These are phyloP conservation scores for Leishmania guyanensis DNA, from an alignment of 208 protist species.

Conservation along the genomic window DNA sequence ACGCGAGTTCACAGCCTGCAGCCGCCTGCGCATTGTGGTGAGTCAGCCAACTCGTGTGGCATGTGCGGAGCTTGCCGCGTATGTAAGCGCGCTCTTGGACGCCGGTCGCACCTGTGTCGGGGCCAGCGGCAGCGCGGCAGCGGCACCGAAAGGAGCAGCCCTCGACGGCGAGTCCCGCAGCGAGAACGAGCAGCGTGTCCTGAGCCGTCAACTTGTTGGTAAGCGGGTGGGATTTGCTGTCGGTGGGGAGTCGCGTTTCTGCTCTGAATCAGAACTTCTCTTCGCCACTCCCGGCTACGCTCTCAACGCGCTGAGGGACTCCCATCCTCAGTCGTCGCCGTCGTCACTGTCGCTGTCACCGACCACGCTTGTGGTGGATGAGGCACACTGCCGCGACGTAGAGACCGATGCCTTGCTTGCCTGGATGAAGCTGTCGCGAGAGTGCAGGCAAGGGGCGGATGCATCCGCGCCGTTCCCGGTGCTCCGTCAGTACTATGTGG, in stretches of 20 bases:
- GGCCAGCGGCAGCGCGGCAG: background rate
- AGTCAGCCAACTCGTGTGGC: slow-evolving; percentile 82
- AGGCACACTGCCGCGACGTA: slow-evolving; percentile 76
- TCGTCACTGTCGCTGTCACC: slow-evolving; percentile 32
- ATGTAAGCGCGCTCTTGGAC: slow-evolving; percentile 36
- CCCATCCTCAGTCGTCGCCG: background rate
- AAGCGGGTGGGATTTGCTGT: slow-evolving; percentile 79
- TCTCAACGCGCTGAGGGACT: slow-evolving; percentile 44
- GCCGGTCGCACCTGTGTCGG: background rate
- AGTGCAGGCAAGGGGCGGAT: background rate
- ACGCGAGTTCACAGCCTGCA: slow-evolving; percentile 41
- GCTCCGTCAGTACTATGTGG: slow-evolving; percentile 63
- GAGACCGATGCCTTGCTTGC: slow-evolving; percentile 73
- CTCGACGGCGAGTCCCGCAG: background rate
- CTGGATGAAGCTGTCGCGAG: slow-evolving; percentile 41
- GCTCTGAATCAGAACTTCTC: slow-evolving; percentile 64
- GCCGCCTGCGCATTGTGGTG: slow-evolving; percentile 73
- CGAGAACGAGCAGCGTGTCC: background rate
- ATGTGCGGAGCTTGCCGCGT: slow-evolving; percentile 65
- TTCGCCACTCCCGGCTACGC: slow-evolving; percentile 79
- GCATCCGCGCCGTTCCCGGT: background rate
- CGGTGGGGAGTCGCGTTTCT: slow-evolving; percentile 53
- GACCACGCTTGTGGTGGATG: slow-evolving; percentile 78
- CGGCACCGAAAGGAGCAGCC: background rate
- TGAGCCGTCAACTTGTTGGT: slow-evolving; percentile 27